Percentiles rank a stretch among this genome's conserved stretches.
These are phyloP conservation scores for Taiozyma sp. DNA, from an alignment of 1,139 yeast species.

Conservation along the genomic window DNA sequence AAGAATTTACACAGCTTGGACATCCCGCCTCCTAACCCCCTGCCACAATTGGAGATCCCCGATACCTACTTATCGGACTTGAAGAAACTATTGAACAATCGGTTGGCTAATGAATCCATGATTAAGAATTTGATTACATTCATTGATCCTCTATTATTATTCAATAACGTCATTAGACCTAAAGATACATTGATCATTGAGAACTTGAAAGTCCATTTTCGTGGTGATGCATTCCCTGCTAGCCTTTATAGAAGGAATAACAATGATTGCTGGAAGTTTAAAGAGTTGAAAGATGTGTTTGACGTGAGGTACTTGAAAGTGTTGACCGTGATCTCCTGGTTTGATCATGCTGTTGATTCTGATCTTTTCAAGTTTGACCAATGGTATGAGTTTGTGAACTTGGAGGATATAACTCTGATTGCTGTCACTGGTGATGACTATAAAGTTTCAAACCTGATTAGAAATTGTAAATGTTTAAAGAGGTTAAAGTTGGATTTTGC, in stretches of 20 bases:
- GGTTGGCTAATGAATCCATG: constrained; percentile 16
- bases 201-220: constrained; percentile 34
- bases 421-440: constrained; percentile 30
- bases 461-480: constrained; percentile 27
- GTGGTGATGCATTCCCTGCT: constrained; percentile 31
- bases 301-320: constrained; percentile 30
- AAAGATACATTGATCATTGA: constrained; percentile 28
- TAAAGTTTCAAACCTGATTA: constrained; percentile 26
- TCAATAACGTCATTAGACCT: constrained; percentile 24
- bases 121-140: constrained; percentile 31
- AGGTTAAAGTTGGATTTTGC: constrained; percentile 36
- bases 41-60: constrained; percentile 30
- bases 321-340: constrained; percentile 38
- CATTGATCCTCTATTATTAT: constrained; percentile 32
- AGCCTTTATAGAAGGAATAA: constrained; percentile 19
- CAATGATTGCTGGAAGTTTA: constrained; percentile 10
- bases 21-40: constrained; percentile 35
- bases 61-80: constrained; percentile 27
- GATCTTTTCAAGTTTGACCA: constrained; percentile 30
- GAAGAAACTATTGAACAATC: constrained; percentile 21
- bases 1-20: constrained; percentile 31
- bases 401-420: constrained; percentile 35
- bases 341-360: constrained; percentile 27
- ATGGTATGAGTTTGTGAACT: constrained; percentile 29
- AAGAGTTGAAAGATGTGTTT: constrained; percentile 30